phyloP scores from a whole-genome alignment of 2,329 filamentous ascomycete genomes.

The Helotiales sp. region DNA sequence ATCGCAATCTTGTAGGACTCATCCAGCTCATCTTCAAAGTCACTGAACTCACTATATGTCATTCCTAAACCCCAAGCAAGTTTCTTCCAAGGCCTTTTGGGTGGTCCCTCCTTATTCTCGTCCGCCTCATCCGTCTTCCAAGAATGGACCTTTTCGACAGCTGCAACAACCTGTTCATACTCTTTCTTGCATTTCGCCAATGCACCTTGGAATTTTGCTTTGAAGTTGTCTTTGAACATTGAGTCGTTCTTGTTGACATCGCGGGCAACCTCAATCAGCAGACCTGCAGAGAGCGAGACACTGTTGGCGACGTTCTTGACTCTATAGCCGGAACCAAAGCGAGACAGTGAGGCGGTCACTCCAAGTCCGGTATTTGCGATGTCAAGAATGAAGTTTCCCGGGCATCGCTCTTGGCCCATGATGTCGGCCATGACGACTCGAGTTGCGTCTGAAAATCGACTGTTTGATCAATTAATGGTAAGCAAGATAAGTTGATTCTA shows the following conservation, averaged over 20 bases:
- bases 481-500: neutral
- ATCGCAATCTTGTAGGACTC: neutral
- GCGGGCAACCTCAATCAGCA: conserved; percentile 12
- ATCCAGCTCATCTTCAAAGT: conserved; percentile 13
- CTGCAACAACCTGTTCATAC: conserved; percentile 8
- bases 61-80: conserved; percentile 17
- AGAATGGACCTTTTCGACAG: conserved; percentile 15
- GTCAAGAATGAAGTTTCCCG: conserved; percentile 22
- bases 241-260: conserved; percentile 17
- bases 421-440: neutral
- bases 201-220: conserved; percentile 7
- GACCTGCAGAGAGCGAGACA: conserved; percentile 16
- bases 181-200: conserved; percentile 17
- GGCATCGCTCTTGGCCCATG: conserved; percentile 10
- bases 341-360: neutral
- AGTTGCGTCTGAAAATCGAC: neutral
- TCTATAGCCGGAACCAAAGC: neutral
- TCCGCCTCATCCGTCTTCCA: conserved; percentile 16
- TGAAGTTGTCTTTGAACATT: conserved; percentile 22
- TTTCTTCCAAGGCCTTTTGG: conserved; percentile 17
- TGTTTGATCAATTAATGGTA: neutral
- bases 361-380: conserved; percentile 10
- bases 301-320: conserved; percentile 8
- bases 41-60: neutral
- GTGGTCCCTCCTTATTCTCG: neutral